Conservation (phyloP, 345 rosid genomes). For the Xanthoceras sorbifolium region DNA sequence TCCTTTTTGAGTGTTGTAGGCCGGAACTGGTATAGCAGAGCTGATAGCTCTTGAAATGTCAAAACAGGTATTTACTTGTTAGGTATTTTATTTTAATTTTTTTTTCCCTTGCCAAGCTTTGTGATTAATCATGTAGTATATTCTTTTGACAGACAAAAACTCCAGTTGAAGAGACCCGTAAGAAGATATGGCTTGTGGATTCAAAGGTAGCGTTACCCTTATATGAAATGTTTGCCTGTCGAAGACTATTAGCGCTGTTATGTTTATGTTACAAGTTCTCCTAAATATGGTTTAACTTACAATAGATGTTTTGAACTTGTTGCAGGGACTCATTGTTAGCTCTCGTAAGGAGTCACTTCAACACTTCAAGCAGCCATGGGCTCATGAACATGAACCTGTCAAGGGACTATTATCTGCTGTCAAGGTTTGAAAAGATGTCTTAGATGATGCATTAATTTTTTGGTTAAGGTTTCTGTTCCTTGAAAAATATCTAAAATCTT, state of each 20-base stretch:
- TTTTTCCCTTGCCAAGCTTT: slow-evolving; percentile 11
- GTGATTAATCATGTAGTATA: slow-evolving; percentile 19
- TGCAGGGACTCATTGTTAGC: slow-evolving; percentile 79
- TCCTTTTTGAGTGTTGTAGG: slow-evolving; percentile 46
- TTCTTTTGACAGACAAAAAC: slow-evolving; percentile 49
- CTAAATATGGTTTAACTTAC: neutral
- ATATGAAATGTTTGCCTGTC: neutral
- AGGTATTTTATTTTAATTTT: slow-evolving; percentile 3
- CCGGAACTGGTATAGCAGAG: slow-evolving; percentile 98
- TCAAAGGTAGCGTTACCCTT: slow-evolving; percentile 63
- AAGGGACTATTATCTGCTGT: slow-evolving; percentile 69
- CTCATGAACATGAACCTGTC: slow-evolving; percentile 81
- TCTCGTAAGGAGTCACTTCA: slow-evolving; percentile 81
- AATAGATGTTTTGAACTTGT: slow-evolving; percentile 5
- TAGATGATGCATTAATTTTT: neutral
- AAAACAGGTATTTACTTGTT: slow-evolving; percentile 40
- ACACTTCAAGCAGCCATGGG: slow-evolving; percentile 96
- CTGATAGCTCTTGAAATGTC: slow-evolving; percentile 92
- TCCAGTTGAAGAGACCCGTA: slow-evolving; percentile 74
- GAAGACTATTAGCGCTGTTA: neutral
- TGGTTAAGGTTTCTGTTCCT: neutral
- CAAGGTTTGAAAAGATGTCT: slow-evolving; percentile 49
- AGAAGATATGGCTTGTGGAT: slow-evolving; percentile 97
- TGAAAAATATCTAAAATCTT: neutral
- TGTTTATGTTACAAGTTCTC: neutral